Conservation (phyloP, 192 early-diverging fungal genomes). For the Backusella australiensis region DNA sequence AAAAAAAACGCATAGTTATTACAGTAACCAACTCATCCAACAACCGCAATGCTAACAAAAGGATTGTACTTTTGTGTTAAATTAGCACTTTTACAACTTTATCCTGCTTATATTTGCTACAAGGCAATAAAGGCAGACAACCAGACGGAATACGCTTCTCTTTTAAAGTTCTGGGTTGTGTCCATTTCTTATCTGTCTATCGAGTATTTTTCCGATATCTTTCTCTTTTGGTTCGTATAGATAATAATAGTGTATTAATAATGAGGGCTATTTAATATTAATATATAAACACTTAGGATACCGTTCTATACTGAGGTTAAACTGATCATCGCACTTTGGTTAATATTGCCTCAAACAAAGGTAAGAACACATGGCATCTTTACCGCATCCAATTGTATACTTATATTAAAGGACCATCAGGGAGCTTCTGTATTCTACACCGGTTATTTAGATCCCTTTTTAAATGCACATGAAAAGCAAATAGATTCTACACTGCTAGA, state of each 20-base stretch:
- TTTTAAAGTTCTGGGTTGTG: constrained; percentile 39
- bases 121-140: constrained; percentile 33
- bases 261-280: not conserved
- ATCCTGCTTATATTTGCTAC: constrained; percentile 37
- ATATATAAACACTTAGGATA: constrained; percentile 5
- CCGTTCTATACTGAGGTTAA: constrained; percentile 37
- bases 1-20: not conserved
- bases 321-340: constrained; percentile 22
- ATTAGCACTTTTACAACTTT: constrained; percentile 31
- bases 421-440: constrained; percentile 23
- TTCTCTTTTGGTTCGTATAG: constrained; percentile 28
- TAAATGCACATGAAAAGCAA: constrained; percentile 19
- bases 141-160: constrained; percentile 19
- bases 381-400: not conserved
- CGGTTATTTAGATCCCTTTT: constrained; percentile 21
- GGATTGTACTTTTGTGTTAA: constrained; percentile 30
- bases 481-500: constrained; percentile 29
- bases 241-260: not conserved
- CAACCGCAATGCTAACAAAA: constrained; percentile 1
- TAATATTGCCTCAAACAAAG: constrained; percentile 36
- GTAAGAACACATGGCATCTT: not conserved
- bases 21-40: not conserved
- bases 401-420: not conserved
- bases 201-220: constrained; percentile 33
- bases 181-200: constrained; percentile 24